Base-by-base conservation (phyloP, 2,329 filamentous ascomycete species). In the Fonsecaea multimorphosa region DNA sequence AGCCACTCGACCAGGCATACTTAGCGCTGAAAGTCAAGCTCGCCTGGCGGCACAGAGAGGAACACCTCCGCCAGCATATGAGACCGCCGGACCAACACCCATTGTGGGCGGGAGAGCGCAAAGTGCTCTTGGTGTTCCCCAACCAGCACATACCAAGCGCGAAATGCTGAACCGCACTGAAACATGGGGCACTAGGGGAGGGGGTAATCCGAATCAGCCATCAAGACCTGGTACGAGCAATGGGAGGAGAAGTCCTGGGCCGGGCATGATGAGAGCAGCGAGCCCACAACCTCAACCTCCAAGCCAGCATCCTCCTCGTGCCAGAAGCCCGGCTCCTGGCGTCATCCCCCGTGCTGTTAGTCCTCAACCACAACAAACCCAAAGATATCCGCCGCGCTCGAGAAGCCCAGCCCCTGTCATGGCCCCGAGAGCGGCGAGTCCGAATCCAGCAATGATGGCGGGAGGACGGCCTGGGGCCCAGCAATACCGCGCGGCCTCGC, bases 141-240 rank as follows among this genome's bases (percentile, higher is more conserved):
- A 94, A 65, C 93, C 94, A 1, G 95, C 95, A 1, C 92, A 96
- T 67, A 99, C 96, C 0, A 91, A 92, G 3, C 91, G 90, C 69
- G 92, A 95, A 55, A 99, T 99, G 96, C 92, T 97, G 75, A 91
- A 96, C 77, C 92, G 93, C 3, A 95, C 93, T 0, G 90, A 96
- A 73, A 93, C 93, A 77, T 97, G 94, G 74, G 87, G 70, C 12
- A 68, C 62, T 6, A 68, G 66, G 14, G 56, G 60, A 34, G 57
- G 64, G 16, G 44, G 58, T 9, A 54, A 52, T 63, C 65, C 62
- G n/a, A 49, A 63, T 58, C 60, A 70, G 24, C 57, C 64, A 56
- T 60, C 64, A 54, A 62, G 69, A 52, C 69, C 69, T 12, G 68
- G 52, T 3, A 69, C 66, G 9, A 60, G 70, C 58, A 68, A 72